phyloP scores from a whole-genome alignment of 2,329 filamentous ascomycete genomes.

The Atkinsonella hypoxylon region DNA sequence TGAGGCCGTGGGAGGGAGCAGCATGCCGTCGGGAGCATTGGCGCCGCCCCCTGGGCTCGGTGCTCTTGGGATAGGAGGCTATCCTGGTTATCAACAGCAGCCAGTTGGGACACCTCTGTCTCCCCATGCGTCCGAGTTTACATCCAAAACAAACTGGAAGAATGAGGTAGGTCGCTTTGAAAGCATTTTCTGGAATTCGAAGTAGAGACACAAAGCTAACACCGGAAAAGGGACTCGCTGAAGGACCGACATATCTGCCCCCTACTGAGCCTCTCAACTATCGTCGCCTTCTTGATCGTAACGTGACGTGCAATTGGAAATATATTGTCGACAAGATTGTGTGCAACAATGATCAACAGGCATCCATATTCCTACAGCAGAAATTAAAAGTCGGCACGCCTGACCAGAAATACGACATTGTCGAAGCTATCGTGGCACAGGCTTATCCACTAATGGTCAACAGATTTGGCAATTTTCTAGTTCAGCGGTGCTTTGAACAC shows the following conservation, averaged over 20 bases:
- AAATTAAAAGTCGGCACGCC: conserved; percentile 94
- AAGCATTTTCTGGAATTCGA: neutral
- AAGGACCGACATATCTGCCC: conserved; percentile 67
- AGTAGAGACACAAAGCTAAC: neutral
- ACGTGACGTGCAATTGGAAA: conserved; percentile 97
- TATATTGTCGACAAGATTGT: conserved; percentile 99
- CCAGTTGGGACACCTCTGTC: conserved; percentile 55
- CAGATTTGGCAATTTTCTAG: conserved; percentile 94
- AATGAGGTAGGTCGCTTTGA: conserved; percentile 31
- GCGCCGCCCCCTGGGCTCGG: conserved; percentile 23
- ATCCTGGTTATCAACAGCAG: conserved; percentile 39
- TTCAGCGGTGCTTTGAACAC: conserved; percentile 98
- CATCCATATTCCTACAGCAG: conserved; percentile 96
- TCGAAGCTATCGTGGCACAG: conserved; percentile 89
- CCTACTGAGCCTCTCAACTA: conserved; percentile 93
- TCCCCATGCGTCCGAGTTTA: conserved; percentile 65
- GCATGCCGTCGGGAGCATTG: conserved; percentile 22
- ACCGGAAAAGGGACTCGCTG: conserved; percentile 23
- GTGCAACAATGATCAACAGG: conserved; percentile 97
- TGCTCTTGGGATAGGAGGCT: conserved; percentile 30
- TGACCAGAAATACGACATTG: conserved; percentile 95
- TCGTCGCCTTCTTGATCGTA: conserved; percentile 84
- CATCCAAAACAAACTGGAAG: conserved; percentile 44
- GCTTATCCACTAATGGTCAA: conserved; percentile 97
- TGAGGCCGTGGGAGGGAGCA: conserved; percentile 23